These are phyloP conservation scores for Agrocybe pediades DNA, from an alignment of 768 basidiomycete genomes.

Conservation along the genomic window DNA sequence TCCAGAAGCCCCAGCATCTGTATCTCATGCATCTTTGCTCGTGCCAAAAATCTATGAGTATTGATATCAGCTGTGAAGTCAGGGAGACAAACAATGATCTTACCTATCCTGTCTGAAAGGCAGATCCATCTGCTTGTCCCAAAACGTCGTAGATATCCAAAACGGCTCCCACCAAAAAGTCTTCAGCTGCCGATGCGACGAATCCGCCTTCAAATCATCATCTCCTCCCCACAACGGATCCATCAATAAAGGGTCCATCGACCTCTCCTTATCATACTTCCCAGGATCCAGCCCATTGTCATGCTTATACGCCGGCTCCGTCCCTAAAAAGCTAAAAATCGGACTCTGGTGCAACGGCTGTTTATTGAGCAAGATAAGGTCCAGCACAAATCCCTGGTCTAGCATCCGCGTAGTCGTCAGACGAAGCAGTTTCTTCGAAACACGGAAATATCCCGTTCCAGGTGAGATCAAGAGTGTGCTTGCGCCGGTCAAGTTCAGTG, in stretches of 20 bases:
- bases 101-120: conserved; percentile 81
- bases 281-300: conserved; percentile 35
- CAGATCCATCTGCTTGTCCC: conserved; percentile 86
- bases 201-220: conserved; percentile 39
- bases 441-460: conserved; percentile 91
- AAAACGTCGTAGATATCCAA: conserved; percentile 80
- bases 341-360: conserved; percentile 92
- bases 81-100: not conserved
- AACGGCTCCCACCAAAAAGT: conserved; percentile 92
- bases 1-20: conserved; percentile 93
- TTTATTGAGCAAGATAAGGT: conserved; percentile 87
- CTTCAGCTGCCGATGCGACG: conserved; percentile 45
- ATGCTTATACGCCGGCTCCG: conserved; percentile 50
- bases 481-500: conserved; percentile 84
- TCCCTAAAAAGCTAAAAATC: conserved; percentile 84
- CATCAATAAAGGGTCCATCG: conserved; percentile 59
- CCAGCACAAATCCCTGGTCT: conserved; percentile 89
- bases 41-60: conserved; percentile 77
- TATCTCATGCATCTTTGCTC: conserved; percentile 97
- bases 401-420: conserved; percentile 92
- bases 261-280: conserved; percentile 34
- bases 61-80: conserved; percentile 6
- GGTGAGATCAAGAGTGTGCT: conserved; percentile 88
- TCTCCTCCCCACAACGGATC: conserved; percentile 83
- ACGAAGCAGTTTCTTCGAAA: conserved; percentile 86